Evolutionary conservation across 345 rosid species (phyloP).

Genomic region (Adansonia digitata): DNA sequence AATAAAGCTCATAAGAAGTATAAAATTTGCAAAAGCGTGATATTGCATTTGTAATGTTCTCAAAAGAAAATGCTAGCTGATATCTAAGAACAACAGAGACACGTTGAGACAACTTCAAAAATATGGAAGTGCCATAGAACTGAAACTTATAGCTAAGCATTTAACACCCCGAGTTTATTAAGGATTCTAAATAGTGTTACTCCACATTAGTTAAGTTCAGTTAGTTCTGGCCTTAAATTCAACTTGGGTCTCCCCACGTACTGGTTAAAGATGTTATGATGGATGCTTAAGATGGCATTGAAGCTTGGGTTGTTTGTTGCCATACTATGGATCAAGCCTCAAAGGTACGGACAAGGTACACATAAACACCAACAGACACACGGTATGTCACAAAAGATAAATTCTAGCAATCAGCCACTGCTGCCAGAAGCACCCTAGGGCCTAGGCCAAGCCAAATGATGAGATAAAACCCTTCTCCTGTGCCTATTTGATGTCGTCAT

Average conservation of each 20-base stretch:
- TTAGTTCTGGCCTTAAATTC: not conserved
- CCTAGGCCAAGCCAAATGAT: not conserved
- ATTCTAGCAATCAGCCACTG: not conserved
- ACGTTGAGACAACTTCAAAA: not conserved
- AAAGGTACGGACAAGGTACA: not conserved
- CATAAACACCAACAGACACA: not conserved
- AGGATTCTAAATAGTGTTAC: not conserved
- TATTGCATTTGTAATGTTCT: not conserved
- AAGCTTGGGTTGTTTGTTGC: not conserved
- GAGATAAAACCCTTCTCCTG: not conserved
- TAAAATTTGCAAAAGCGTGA: not conserved
- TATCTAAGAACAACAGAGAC: not conserved
- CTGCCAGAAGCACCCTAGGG: not conserved
- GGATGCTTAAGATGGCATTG: not conserved
- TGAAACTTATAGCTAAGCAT: not conserved
- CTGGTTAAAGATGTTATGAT: not conserved
- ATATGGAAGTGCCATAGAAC: not conserved
- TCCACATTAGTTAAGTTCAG: not conserved
- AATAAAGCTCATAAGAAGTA: not conserved
- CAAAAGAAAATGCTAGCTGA: not conserved
- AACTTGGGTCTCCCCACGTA: not conserved
- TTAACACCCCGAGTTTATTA: not conserved
- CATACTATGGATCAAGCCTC: not conserved
- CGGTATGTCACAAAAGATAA: not conserved
- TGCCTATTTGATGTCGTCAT: not conserved